Evolutionary conservation across 345 rosid genomes (phyloP).

Genomic region (Linum tenue): DNA sequence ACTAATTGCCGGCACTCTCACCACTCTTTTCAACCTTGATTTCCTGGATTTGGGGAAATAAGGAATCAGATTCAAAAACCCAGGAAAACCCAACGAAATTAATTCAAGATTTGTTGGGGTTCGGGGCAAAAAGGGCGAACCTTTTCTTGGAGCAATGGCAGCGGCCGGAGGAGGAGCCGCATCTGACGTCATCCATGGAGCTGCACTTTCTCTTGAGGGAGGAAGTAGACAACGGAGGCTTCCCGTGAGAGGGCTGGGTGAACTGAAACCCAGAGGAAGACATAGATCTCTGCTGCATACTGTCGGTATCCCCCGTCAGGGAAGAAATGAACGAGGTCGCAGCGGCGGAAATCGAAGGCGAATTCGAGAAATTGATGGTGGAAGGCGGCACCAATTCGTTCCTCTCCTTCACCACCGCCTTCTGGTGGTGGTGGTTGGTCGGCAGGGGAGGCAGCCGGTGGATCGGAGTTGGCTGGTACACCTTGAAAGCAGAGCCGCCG

Average conservation of each 20-base stretch:
- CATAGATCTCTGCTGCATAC: conserved; percentile 41
- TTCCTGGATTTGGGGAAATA: conserved; percentile 36
- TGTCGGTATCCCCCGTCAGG: conserved; percentile 61
- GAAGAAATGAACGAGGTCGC: conserved; percentile 58
- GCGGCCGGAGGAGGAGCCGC: conserved; percentile 53
- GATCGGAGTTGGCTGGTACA: conserved; percentile 56
- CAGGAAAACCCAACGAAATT: not conserved
- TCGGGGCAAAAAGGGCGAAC: conserved; percentile 16
- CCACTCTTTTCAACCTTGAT: conserved; percentile 53
- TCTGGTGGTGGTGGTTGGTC: conserved; percentile 23
- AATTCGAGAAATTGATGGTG: conserved; percentile 44
- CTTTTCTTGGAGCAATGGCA: conserved; percentile 98
- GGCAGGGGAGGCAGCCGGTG: conserved; percentile 76
- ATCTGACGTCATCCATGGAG: conserved; percentile 57
- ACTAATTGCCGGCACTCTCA: conserved; percentile 78
- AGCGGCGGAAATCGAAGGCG: conserved; percentile 45
- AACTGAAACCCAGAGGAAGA: conserved; percentile 60
- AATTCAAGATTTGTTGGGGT: not conserved
- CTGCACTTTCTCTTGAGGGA: conserved; percentile 61
- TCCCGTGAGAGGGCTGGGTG: conserved; percentile 48
- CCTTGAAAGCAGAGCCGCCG: conserved; percentile 45
- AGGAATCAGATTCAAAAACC: not conserved
- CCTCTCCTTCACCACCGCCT: conserved; percentile 26
- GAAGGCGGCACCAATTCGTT: conserved; percentile 21
- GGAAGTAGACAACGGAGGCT: conserved; percentile 58